These are phyloP conservation scores for Penicillium sp. DNA, from an alignment of 2,329 filamentous ascomycete genomes.

Conservation along the genomic window DNA sequence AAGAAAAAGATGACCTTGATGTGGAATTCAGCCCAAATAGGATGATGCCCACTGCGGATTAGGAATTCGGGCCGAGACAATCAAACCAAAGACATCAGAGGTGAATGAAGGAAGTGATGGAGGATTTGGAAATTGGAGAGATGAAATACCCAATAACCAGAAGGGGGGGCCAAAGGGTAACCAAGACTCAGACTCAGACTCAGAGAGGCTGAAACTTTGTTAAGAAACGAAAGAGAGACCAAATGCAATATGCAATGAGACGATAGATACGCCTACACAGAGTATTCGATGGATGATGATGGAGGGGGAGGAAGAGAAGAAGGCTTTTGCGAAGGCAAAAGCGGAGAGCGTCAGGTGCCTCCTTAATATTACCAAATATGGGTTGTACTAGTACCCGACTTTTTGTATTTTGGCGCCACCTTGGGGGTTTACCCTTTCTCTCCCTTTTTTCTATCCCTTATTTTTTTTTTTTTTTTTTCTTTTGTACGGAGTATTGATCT, in stretches of 20 bases:
- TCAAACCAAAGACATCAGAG: slow-evolving; percentile 19
- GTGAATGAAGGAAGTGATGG: slow-evolving; percentile 5
- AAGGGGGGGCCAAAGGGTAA: slow-evolving; percentile 8
- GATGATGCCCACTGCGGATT: slow-evolving; percentile 11
- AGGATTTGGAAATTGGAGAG: neutral
- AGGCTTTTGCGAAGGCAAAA: slow-evolving; percentile 18
- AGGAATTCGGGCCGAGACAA: slow-evolving; percentile 5
- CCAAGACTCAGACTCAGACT: neutral
- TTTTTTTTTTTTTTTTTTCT: too few species aligned
- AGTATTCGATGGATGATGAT: slow-evolving; percentile 2
- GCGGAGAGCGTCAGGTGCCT: slow-evolving; percentile 26
- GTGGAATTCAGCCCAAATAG: slow-evolving; percentile 11
- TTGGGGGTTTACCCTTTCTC: slow-evolving; percentile 10
- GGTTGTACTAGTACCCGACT: slow-evolving; percentile 12
- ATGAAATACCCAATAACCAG: slow-evolving; percentile 4
- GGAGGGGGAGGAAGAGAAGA: slow-evolving; percentile 14
- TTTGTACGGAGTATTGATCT: neutral
- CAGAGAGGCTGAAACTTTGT: neutral
- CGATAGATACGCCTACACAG: slow-evolving; percentile 1
- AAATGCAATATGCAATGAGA: slow-evolving; percentile 9
- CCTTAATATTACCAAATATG: slow-evolving; percentile 22
- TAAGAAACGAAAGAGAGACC: slow-evolving; percentile 3
- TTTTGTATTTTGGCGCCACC: slow-evolving; percentile 12
- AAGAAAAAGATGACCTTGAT: slow-evolving; percentile 15
- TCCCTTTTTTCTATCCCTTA: too few species aligned